Evolutionary conservation across 1,284 basidiomycete species (phyloP).

Genomic region (Cutaneotrichosporon cavernicola): DNA sequence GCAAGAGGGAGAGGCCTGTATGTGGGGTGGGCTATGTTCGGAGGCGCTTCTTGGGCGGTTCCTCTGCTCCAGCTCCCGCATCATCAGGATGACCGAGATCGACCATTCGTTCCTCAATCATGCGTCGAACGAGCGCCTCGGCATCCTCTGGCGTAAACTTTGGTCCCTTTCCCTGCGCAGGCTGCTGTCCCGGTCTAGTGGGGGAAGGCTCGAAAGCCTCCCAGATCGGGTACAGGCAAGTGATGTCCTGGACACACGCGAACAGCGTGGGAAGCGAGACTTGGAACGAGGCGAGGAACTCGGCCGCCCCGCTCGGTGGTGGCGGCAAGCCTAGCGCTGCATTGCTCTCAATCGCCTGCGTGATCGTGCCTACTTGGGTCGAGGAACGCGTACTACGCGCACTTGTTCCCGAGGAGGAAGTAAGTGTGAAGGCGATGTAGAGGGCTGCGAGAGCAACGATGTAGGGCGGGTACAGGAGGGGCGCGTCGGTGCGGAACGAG

Average conservation of each 20-base stretch:
- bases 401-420: constrained; percentile 37
- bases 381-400: constrained; percentile 51
- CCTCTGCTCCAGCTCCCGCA: constrained; percentile 26
- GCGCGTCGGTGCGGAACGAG: constrained; percentile 85
- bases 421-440: constrained; percentile 69
- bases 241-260: constrained; percentile 87
- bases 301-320: constrained; percentile 45
- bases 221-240: constrained; percentile 85
- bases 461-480: constrained; percentile 88
- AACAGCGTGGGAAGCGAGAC: constrained; percentile 77
- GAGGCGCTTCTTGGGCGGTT: constrained; percentile 28
- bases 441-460: constrained; percentile 87
- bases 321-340: constrained; percentile 37
- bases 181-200: constrained; percentile 40
- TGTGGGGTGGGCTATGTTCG: neutral
- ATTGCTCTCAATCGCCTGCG: constrained; percentile 43
- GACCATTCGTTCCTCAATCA: constrained; percentile 66
- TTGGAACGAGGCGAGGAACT: constrained; percentile 81
- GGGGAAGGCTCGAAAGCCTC: constrained; percentile 61
- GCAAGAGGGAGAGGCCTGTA: neutral
- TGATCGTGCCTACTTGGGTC: constrained; percentile 55
- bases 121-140: constrained; percentile 59
- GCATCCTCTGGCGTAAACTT: constrained; percentile 47
- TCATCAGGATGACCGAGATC: constrained; percentile 61
- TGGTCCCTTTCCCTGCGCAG: constrained; percentile 9